Evolutionary conservation across 345 rosid genomes (phyloP).

Genomic region (Bretschneidera sinensis): DNA sequence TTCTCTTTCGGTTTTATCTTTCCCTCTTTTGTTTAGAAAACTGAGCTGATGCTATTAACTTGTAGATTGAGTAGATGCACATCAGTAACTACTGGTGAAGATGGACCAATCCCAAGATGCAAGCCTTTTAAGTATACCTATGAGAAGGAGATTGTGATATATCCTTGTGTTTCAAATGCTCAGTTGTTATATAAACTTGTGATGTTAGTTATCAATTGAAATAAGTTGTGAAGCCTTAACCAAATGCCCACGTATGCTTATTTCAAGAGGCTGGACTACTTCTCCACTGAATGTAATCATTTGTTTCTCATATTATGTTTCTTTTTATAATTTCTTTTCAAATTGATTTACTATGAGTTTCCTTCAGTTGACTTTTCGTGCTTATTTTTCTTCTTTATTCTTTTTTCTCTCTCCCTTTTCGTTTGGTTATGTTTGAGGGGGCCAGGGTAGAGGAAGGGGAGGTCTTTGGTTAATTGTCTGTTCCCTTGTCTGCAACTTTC

Average conservation of each 20-base stretch:
- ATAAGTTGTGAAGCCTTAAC: slow-evolving; percentile 45
- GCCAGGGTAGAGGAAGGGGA: too few relatives aligned
- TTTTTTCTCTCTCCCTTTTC: too few relatives aligned
- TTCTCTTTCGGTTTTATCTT: slow-evolving; percentile 5
- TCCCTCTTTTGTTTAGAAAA: neutral
- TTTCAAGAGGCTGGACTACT: slow-evolving; percentile 94
- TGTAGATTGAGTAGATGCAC: slow-evolving; percentile 87
- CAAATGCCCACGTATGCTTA: slow-evolving; percentile 73
- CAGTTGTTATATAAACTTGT: neutral
- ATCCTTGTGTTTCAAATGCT: slow-evolving; percentile 40
- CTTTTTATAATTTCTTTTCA: neutral
- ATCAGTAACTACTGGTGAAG: slow-evolving; percentile 86
- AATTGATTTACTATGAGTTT: too few relatives aligned
- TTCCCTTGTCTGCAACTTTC: too few relatives aligned
- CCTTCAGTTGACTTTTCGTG: too few relatives aligned
- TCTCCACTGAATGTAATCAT: slow-evolving; percentile 97
- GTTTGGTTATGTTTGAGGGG: too few relatives aligned
- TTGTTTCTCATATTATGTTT: neutral
- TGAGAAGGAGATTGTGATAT: slow-evolving; percentile 97
- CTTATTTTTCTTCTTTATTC: too few relatives aligned
- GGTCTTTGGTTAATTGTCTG: too few relatives aligned
- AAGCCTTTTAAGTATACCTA: slow-evolving; percentile 94
- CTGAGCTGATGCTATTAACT: neutral
- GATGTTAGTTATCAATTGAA: slow-evolving; percentile 1
- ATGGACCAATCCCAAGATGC: slow-evolving; percentile 95